phyloP scores from a whole-genome alignment of 257 asterid genomes.

The Solanum virginianum region DNA sequence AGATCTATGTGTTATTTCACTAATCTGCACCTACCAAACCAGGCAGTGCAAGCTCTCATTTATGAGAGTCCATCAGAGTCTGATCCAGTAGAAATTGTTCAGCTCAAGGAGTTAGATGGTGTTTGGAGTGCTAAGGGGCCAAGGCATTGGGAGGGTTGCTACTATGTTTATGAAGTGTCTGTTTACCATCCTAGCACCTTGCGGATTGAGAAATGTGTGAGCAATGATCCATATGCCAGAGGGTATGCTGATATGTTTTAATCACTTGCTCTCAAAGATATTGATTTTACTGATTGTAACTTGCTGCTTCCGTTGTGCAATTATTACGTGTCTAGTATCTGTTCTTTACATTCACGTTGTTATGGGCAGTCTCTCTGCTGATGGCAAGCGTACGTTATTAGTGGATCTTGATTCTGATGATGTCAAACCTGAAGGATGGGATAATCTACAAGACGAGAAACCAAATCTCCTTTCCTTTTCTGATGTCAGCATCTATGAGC shows the following conservation, averaged over 20 bases:
- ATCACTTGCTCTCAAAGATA: not conserved
- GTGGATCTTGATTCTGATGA: slow-evolving; percentile 65
- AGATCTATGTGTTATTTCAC: not conserved
- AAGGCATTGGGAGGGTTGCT: slow-evolving; percentile 74
- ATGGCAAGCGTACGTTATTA: slow-evolving; percentile 56
- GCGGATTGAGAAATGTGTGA: slow-evolving; percentile 59
- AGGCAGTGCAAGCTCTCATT: slow-evolving; percentile 57
- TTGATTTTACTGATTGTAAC: not conserved
- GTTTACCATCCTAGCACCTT: slow-evolving; percentile 84
- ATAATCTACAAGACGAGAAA: slow-evolving; percentile 57
- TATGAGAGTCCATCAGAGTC: slow-evolving; percentile 40
- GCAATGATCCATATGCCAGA: slow-evolving; percentile 93
- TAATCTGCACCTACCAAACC: slow-evolving; percentile 6
- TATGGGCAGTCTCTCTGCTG: slow-evolving; percentile 63
- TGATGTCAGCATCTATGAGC: slow-evolving; percentile 82
- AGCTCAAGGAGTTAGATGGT: slow-evolving; percentile 64
- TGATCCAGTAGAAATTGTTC: slow-evolving; percentile 42
- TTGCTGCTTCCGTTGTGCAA: not conserved
- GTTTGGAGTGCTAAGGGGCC: slow-evolving; percentile 82
- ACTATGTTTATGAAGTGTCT: slow-evolving; percentile 81
- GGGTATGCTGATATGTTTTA: slow-evolving; percentile 43
- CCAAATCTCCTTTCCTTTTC: slow-evolving; percentile 57
- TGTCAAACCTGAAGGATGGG: slow-evolving; percentile 87
- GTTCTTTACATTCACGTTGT: not conserved
- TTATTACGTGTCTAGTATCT: not conserved